Base-by-base conservation (phyloP, 176 grass and related monocot genomes). In the Sorghum bicolor region DNA sequence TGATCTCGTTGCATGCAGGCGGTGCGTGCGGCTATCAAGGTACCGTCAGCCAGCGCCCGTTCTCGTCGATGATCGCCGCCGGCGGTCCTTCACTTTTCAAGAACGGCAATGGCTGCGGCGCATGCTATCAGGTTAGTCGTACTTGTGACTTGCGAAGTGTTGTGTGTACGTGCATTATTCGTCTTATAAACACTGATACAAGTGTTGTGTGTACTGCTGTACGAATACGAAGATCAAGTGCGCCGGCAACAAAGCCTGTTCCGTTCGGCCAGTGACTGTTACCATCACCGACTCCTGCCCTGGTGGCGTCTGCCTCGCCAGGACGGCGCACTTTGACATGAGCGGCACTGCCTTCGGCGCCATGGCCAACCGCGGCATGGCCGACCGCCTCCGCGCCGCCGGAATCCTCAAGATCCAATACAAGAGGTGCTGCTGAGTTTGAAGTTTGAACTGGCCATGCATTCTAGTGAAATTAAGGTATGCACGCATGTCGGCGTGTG, bases 291-390 rank as follows among this genome's bases (percentile, higher is more conserved):
- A 94, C 64, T 64, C 32, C 36, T 97, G 95, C 82, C 86, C 86
- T 8, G 92, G 68, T 6, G 64, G 90, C n/a, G 26, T 36, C 15
- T 97, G 92, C 75, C 22, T 74, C 1, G 50, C 67, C 6, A 67
- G 81, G 53, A 4, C 67, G 25, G 84, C 45, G 19, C 92, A 89
- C 76, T 94, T 97, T n/a, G 92, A 97, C 85, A 82, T 94, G 85
- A 94, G 90, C 66, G 95, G 95, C 16, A 91, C 92, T 0, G 90
- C 92, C 22, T 89, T 94, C 16, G 90, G 92, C 47, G 88, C 90
- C 73, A 87, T 97, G 90, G 90, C 92, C 38, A 74, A 28, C 47
- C 34, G 64, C 33, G 92, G 90, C 29, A 75, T 50, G 80, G 75
- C 80, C 8, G 92, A 94, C 53, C 40, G 84, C 8, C 86, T 97